Conservation (phyloP, 371 early-diverging fungal species). For the Circinella umbellata region DNA sequence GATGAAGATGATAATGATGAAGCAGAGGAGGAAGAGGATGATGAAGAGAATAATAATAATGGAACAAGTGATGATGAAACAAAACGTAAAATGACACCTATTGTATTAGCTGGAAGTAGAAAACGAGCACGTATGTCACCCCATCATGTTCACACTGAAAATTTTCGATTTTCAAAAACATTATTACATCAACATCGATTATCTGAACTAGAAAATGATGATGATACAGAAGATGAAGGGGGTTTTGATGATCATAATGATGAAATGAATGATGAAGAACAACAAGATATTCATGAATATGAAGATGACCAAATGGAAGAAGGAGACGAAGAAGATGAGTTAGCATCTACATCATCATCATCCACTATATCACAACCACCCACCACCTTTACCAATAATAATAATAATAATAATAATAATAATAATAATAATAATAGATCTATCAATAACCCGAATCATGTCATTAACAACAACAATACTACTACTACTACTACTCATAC, state of each 20-base stretch:
- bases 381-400: not conserved
- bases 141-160: not conserved
- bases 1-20: slow-evolving; percentile 24
- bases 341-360: slow-evolving; percentile 16
- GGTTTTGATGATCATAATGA: not conserved
- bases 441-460: not conserved
- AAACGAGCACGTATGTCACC: slow-evolving; percentile 16
- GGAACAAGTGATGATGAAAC: slow-evolving; percentile 11
- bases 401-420: not conserved
- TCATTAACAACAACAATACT: slow-evolving; percentile 1
- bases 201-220: not conserved
- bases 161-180: not conserved
- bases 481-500: slow-evolving; percentile 1
- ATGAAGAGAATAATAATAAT: not conserved
- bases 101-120: slow-evolving; percentile 20
- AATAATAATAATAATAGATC: not conserved
- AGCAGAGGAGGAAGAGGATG: slow-evolving; percentile 1
- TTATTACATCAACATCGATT: not conserved
- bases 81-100: slow-evolving; percentile 12
- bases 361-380: not conserved
- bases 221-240: not conserved
- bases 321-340: slow-evolving; percentile 12
- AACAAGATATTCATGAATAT: not conserved
- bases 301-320: slow-evolving; percentile 7
- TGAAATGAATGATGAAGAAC: not conserved